Percentiles rank a stretch among this genome's conserved stretches.
These are phyloP conservation scores for Epithele typhae DNA, from an alignment of 768 basidiomycete species.

Conservation along the genomic window DNA sequence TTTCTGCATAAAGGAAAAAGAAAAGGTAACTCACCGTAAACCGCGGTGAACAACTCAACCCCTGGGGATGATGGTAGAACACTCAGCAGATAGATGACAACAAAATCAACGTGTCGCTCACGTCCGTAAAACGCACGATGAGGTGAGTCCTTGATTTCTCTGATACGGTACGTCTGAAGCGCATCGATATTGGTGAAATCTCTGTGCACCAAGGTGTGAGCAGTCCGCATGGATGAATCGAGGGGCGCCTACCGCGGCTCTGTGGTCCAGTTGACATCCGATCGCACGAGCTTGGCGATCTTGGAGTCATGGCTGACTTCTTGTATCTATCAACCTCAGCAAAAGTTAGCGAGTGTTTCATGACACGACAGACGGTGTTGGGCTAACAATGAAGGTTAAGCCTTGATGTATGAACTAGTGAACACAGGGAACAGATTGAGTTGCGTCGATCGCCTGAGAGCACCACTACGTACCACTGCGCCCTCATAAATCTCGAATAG, in stretches of 20 bases:
- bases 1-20: neutral
- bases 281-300: constrained; percentile 61
- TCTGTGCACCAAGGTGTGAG: constrained; percentile 1
- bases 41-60: constrained; percentile 59
- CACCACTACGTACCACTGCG: constrained; percentile 53
- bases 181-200: constrained; percentile 69
- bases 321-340: constrained; percentile 46
- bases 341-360: neutral
- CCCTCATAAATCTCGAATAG: constrained; percentile 90
- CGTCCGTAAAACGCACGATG: constrained; percentile 68
- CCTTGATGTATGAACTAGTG: constrained; percentile 86
- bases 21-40: constrained; percentile 58
- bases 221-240: neutral
- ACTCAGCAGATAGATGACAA: constrained; percentile 1
- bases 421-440: neutral
- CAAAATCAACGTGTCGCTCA: constrained; percentile 35
- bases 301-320: constrained; percentile 79
- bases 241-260: constrained; percentile 23
- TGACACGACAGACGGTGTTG: neutral
- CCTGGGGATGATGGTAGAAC: constrained; percentile 32
- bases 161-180: constrained; percentile 68
- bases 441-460: neutral
- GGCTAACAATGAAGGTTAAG: constrained; percentile 64
- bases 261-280: constrained; percentile 86
- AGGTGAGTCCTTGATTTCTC: constrained; percentile 53